Conservation (phyloP, 352 stramenopile genomes). For the Phytophthora gonapodyides region DNA sequence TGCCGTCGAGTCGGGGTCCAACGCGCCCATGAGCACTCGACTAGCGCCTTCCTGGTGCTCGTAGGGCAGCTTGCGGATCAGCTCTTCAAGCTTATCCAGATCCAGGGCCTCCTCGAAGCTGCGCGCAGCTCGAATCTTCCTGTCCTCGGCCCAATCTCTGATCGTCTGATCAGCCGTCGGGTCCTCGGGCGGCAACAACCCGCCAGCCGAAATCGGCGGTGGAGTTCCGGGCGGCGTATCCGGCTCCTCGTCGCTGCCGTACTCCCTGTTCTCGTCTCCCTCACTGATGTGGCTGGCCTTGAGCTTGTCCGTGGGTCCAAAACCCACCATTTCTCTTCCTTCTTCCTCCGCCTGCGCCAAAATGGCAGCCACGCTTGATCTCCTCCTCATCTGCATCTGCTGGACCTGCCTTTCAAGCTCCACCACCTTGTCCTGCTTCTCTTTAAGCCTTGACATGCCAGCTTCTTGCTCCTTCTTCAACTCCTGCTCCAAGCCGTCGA, state of each 20-base stretch:
- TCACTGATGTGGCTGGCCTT: slow-evolving; percentile 36
- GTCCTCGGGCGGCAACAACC: slow-evolving; percentile 53
- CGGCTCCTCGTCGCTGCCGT: slow-evolving; percentile 50
- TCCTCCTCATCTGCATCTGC: slow-evolving; percentile 58
- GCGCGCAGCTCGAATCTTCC: slow-evolving; percentile 51
- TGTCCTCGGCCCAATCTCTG: slow-evolving; percentile 70
- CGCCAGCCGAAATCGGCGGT: slow-evolving; percentile 64
- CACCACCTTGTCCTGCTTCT: slow-evolving; percentile 76
- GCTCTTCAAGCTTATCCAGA: slow-evolving; percentile 41
- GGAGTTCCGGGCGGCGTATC: slow-evolving; percentile 79
- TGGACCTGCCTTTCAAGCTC: slow-evolving; percentile 67
- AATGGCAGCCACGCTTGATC: slow-evolving; percentile 54
- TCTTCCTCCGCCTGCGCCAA: slow-evolving; percentile 45
- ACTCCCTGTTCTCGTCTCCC: slow-evolving; percentile 30
- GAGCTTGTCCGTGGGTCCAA: slow-evolving; percentile 48
- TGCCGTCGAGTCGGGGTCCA: slow-evolving; percentile 50
- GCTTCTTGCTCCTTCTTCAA: slow-evolving; percentile 70
- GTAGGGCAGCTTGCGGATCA: slow-evolving; percentile 72
- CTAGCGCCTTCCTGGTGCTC: slow-evolving; percentile 66
- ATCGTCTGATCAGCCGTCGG: slow-evolving; percentile 63
- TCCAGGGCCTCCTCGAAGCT: slow-evolving; percentile 50
- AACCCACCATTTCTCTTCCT: slow-evolving; percentile 41
- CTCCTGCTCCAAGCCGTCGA: slow-evolving; percentile 55
- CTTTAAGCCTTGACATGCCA: slow-evolving; percentile 61
- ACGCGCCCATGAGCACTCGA: slow-evolving; percentile 59